Evolutionary conservation across 176 grass and related monocot genomes (phyloP).

Genomic region (Phoenix dactylifera): DNA sequence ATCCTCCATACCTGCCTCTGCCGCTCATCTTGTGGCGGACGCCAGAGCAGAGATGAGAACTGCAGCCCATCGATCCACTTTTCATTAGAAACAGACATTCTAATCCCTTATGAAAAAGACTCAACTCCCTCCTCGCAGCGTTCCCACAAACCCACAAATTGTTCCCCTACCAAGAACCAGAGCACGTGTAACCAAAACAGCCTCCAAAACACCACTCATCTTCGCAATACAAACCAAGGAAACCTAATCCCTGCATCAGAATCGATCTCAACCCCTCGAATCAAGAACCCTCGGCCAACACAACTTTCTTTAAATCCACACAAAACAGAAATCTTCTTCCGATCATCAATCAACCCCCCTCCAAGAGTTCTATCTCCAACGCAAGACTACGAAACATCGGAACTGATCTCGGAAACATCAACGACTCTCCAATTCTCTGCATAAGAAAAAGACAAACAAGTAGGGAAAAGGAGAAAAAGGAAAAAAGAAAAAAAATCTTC

Average conservation of each 20-base stretch:
- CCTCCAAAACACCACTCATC: not conserved
- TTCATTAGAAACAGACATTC: conserved; percentile 67
- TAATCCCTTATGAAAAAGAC: not conserved
- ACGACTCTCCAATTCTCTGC: conserved; percentile 22
- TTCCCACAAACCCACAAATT: not conserved
- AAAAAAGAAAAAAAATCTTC: not conserved
- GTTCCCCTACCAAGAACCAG: conserved; percentile 15
- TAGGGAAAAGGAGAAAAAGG: not conserved
- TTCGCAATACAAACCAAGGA: not conserved
- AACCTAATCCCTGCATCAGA: conserved; percentile 4
- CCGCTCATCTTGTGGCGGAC: conserved; percentile 64
- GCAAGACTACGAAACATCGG: conserved; percentile 18
- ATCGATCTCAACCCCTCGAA: not conserved
- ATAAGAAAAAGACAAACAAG: conserved; percentile 11
- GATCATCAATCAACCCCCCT: conserved; percentile 24
- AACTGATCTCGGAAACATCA: conserved; percentile 28
- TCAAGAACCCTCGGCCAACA: not conserved
- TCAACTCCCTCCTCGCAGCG: not conserved
- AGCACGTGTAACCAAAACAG: conserved; percentile 18
- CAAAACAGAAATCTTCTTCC: not conserved
- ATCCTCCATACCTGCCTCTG: conserved; percentile 57
- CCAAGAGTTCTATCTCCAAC: conserved; percentile 16
- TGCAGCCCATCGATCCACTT: conserved; percentile 89
- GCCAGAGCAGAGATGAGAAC: conserved; percentile 77
- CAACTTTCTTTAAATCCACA: not conserved